Conservation (phyloP, 2,329 filamentous ascomycete genomes). For the Fusarium denticulatum region DNA sequence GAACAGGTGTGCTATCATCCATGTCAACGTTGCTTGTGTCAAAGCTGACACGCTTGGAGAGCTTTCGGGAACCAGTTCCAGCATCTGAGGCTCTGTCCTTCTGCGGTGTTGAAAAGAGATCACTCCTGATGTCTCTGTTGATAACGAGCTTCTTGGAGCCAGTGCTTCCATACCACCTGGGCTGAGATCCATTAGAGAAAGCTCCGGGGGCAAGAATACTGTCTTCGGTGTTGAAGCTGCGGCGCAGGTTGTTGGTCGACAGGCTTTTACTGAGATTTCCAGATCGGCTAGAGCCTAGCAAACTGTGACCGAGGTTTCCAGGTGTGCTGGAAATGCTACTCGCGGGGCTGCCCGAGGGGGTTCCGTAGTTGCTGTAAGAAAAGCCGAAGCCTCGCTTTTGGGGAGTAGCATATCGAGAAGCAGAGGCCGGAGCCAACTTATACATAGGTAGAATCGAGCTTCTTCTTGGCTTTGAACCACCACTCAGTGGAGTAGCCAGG, state of each 20-base stretch:
- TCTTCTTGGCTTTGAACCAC: conserved; percentile 78
- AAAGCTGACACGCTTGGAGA: conserved; percentile 92
- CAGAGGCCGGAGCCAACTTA: conserved; percentile 84
- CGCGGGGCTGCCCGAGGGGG: conserved; percentile 75
- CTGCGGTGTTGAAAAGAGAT: conserved; percentile 71
- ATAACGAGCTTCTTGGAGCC: conserved; percentile 92
- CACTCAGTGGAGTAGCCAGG: conserved; percentile 87
- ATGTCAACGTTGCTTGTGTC: conserved; percentile 68
- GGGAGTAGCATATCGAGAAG: conserved; percentile 82
- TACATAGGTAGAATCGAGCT: conserved; percentile 85
- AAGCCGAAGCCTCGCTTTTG: conserved; percentile 91
- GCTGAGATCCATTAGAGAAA: conserved; percentile 75
- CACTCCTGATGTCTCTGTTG: conserved; percentile 83
- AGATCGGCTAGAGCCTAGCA: conserved; percentile 72
- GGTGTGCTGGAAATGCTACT: conserved; percentile 74
- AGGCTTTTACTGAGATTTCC: conserved; percentile 86
- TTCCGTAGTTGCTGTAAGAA: conserved; percentile 91
- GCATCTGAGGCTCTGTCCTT: conserved; percentile 60
- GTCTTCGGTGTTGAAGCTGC: conserved; percentile 82
- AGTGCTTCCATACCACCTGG: conserved; percentile 72
- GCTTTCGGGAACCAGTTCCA: conserved; percentile 57
- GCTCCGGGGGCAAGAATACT: conserved; percentile 88
- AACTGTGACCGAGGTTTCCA: conserved; percentile 71
- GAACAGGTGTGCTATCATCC: conserved; percentile 49
- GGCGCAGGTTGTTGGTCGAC: conserved; percentile 85